Evolutionary conservation across 306 rosid species (phyloP), one percentile per base, ranked within the genome.

Genomic region (Abrus precatorius): DNA sequence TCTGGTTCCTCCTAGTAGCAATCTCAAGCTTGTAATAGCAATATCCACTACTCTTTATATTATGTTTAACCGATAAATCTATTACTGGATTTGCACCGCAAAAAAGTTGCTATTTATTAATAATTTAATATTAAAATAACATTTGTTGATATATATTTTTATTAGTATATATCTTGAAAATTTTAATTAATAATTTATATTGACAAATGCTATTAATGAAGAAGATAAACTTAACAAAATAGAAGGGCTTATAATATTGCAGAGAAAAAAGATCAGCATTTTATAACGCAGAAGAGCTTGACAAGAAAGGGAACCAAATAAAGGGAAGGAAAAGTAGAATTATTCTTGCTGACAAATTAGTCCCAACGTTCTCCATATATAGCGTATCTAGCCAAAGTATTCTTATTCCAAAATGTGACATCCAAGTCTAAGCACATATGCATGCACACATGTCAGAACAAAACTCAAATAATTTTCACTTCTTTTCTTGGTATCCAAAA

Each of bases 371-470:
- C 80, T 79, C 70, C 49, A 40, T 47, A 80, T 40, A 52, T 76
- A 33, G 53, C 55, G 55, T 67, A 69, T 52, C 77, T 32, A 38
- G 43, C 0, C 0, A 6, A 44, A 41, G 40, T 74, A 72, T 80
- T 84, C 82, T 69, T 72, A 75, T 84, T 80, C 82, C 33, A 13
- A 10, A 61, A 70, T 55, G 78, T 47, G 79, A 80, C 60, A 80
- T 13, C n/a, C 76, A 76, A 69, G 66, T 70, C 85, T 72, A 45
- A 72, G 6, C 69, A 53, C 64, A 57, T 48, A 41, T 61, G 9
- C 45, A 55, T 74, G n/a, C 20, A 74, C 30, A 43, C 36, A 11
- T 70, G 79, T 69, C 11, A 9, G 55, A 69, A 30, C 52, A 70
- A 57, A 52, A 12, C 73, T 5, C 9, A 62, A 54, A 53, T 48